These are phyloP conservation scores for Russula brevipes DNA, from an alignment of 768 basidiomycete species.

Conservation along the genomic window DNA sequence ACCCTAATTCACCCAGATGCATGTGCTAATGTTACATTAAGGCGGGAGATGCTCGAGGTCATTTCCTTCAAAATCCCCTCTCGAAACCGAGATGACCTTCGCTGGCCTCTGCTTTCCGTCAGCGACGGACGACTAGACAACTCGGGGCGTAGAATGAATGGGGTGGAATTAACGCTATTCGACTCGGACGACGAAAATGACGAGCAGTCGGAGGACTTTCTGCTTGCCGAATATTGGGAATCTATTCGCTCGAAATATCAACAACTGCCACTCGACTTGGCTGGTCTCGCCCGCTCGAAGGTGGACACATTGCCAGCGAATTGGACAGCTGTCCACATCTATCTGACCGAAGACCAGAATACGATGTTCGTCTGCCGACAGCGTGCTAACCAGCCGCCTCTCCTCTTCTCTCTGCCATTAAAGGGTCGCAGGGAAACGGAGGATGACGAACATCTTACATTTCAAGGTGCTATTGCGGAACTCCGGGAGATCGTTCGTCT, in stretches of 20 bases:
- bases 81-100: slow-evolving; percentile 53
- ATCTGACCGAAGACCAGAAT: slow-evolving; percentile 74
- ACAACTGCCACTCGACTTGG: slow-evolving; percentile 38
- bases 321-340: slow-evolving; percentile 85
- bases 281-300: slow-evolving; percentile 40
- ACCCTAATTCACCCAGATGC: slow-evolving; percentile 47
- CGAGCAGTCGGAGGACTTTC: slow-evolving; percentile 28
- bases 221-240: slow-evolving; percentile 60
- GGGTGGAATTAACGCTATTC: slow-evolving; percentile 28
- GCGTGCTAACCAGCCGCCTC: slow-evolving; percentile 51
- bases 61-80: slow-evolving; percentile 65
- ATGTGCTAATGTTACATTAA: slow-evolving; percentile 70
- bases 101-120: slow-evolving; percentile 59
- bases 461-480: slow-evolving; percentile 67
- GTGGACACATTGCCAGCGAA: slow-evolving; percentile 53
- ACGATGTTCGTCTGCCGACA: slow-evolving; percentile 83
- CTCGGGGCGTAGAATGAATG: slow-evolving; percentile 23
- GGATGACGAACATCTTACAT: slow-evolving; percentile 66
- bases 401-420: slow-evolving; percentile 86
- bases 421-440: slow-evolving; percentile 75
- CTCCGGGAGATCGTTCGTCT: slow-evolving; percentile 72
- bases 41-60: slow-evolving; percentile 80
- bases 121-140: slow-evolving; percentile 41
- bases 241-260: slow-evolving; percentile 52
- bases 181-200: slow-evolving; percentile 38